Evolutionary conservation across 2,329 filamentous ascomycete genomes (phyloP).

Genomic region (Incumbomyces lentus): DNA sequence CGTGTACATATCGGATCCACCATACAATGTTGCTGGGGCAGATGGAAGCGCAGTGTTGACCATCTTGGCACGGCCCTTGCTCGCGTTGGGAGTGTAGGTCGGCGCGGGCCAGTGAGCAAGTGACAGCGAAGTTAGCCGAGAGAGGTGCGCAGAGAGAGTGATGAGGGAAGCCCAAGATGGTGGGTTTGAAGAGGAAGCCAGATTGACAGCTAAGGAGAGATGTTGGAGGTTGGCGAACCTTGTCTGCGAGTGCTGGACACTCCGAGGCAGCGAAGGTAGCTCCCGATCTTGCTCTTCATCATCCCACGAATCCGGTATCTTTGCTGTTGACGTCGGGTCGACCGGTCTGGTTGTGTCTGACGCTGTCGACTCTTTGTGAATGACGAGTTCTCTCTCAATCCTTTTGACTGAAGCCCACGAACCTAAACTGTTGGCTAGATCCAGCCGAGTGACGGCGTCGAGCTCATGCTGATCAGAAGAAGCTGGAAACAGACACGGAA

Average conservation of each 20-base stretch:
- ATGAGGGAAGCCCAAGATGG: conserved; percentile 48
- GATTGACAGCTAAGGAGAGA: conserved; percentile 47
- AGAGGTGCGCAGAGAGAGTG: conserved; percentile 40
- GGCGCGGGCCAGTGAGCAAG: conserved; percentile 53
- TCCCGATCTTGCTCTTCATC: conserved; percentile 17
- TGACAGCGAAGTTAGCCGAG: conserved; percentile 52
- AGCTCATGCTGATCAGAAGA: conserved; percentile 14
- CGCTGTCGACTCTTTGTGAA: conserved; percentile 11
- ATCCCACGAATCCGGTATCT: conserved; percentile 32
- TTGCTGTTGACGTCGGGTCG: not conserved
- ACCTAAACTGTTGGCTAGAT: conserved; percentile 43
- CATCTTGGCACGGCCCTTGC: conserved; percentile 16
- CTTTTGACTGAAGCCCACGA: conserved; percentile 39
- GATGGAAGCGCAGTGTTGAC: conserved; percentile 7
- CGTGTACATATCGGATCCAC: conserved; percentile 44
- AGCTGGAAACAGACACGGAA: conserved; percentile 41
- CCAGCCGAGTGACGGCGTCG: conserved; percentile 40
- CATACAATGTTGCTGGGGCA: conserved; percentile 30
- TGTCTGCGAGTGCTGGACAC: conserved; percentile 10
- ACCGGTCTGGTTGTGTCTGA: not conserved
- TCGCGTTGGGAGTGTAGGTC: conserved; percentile 45
- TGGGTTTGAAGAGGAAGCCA: conserved; percentile 24
- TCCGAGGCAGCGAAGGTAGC: not conserved
- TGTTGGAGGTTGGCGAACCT: conserved; percentile 46
- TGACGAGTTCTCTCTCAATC: conserved; percentile 35